phyloP scores from a whole-genome alignment of 2,329 filamentous ascomycete genomes.

The Geoglossum cookeanum region DNA sequence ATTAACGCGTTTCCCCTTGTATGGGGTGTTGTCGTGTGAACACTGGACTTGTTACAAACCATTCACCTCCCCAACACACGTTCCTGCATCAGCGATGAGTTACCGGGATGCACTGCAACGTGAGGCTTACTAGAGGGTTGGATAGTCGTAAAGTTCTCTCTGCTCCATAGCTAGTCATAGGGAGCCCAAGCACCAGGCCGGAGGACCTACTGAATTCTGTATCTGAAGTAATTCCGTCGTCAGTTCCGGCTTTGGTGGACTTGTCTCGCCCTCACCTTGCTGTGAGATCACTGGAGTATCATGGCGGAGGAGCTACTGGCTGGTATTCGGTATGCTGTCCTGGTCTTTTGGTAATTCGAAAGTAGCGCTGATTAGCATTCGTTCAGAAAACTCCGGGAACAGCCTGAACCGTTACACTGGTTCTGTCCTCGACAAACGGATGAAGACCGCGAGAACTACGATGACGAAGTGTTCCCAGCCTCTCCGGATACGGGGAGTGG shows the following conservation, averaged over 20 bases:
- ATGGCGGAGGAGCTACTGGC: neutral
- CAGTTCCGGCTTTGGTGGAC: neutral
- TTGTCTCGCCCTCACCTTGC: neutral
- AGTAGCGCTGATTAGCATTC: neutral
- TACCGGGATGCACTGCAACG: neutral
- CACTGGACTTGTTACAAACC: neutral
- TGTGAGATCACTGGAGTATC: neutral
- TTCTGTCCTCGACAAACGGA: constrained; percentile 4
- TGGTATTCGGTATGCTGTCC: neutral
- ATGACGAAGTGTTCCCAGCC: neutral
- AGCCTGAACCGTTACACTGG: constrained; percentile 1
- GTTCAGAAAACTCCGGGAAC: neutral
- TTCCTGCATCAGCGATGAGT: neutral
- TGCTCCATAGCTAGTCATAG: neutral
- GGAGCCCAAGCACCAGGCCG: neutral
- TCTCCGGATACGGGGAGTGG: neutral
- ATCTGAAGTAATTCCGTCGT: neutral
- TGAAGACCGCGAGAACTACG: neutral
- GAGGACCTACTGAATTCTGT: neutral
- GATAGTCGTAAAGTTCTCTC: neutral
- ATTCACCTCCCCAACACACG: neutral
- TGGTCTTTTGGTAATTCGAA: neutral
- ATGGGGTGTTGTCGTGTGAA: neutral
- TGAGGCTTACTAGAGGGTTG: neutral
- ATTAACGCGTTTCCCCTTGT: neutral